A percentile compares a stretch with the other conserved stretches of the same genome.
Conservation (phyloP, 169 alveolate genomes). For the Amoebophrya sp. region DNA sequence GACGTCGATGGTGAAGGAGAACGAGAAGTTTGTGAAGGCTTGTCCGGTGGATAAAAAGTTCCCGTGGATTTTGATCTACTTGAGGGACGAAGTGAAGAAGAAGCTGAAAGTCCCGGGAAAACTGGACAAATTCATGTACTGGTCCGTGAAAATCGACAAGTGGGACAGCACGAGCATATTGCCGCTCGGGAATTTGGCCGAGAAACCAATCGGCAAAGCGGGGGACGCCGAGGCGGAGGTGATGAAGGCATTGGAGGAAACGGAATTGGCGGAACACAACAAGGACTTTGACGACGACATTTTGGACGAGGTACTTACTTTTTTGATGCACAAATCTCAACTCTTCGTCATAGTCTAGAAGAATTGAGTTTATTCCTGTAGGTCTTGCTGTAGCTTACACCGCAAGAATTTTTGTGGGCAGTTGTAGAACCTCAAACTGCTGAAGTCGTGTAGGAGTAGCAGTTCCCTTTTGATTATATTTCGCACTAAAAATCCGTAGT, state of each 20-base stretch:
- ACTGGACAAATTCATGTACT: neutral
- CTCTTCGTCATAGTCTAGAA: too few species aligned
- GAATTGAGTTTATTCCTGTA: neutral
- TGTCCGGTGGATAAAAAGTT: neutral
- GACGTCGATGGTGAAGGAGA: neutral
- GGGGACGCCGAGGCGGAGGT: constrained; percentile 23
- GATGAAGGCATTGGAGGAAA: constrained; percentile 2
- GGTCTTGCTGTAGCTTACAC: too few species aligned
- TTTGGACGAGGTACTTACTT: neutral
- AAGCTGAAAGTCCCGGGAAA: neutral
- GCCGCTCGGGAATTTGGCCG: neutral
- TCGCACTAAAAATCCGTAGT: too few species aligned
- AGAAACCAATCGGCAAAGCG: neutral
- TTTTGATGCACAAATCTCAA: neutral
- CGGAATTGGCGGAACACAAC: neutral
- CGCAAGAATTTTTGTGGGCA: too few species aligned
- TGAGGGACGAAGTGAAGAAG: neutral
- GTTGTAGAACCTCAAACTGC: too few species aligned
- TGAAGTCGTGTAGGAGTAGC: too few species aligned
- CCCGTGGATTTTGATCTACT: constrained; percentile 11
- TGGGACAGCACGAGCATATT: neutral
- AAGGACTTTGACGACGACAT: neutral
- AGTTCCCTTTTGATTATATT: too few species aligned
- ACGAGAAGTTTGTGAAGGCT: neutral
- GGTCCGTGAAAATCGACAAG: neutral